These are phyloP conservation scores for Nicotiana tomentosiformis DNA, from an alignment of 257 asterid species.

Conservation along the genomic window DNA sequence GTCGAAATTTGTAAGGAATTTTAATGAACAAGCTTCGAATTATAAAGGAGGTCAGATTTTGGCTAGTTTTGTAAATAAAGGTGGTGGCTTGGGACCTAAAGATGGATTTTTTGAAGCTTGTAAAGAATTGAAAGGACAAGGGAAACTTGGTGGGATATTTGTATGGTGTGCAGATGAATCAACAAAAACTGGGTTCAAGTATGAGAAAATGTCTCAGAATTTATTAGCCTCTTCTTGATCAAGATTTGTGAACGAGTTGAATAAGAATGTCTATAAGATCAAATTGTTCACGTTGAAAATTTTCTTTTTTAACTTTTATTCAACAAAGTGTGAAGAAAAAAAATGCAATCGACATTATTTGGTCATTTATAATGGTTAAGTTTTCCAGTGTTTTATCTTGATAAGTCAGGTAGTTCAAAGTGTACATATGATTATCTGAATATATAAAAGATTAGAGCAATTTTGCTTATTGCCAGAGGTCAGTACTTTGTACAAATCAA, in stretches of 20 bases:
- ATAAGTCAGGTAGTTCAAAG: no score
- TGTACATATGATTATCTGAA: no score
- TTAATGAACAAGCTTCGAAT: background rate
- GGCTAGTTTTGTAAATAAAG: constrained; percentile 7
- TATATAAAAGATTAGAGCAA: no score
- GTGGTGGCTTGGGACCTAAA: constrained; percentile 10
- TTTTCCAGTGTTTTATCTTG: background rate
- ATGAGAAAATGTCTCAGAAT: constrained; percentile 12
- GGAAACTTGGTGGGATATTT: constrained; percentile 14
- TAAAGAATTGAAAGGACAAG: background rate
- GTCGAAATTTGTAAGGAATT: background rate
- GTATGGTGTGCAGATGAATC: constrained; percentile 23
- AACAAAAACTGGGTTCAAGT: background rate
- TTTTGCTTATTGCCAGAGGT: no score
- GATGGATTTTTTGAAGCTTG: constrained; percentile 18
- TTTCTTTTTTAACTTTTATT: background rate
- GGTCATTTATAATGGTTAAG: background rate
- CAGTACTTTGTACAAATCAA: no score
- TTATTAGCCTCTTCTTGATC: constrained; percentile 3
- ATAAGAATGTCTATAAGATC: background rate
- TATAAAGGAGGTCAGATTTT: constrained; percentile 12
- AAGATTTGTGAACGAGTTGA: background rate
- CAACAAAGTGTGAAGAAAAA: background rate
- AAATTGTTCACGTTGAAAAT: background rate
- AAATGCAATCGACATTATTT: background rate